Conservation (phyloP, 371 early-diverging fungal species). For the Actinomortierella wolfii region DNA sequence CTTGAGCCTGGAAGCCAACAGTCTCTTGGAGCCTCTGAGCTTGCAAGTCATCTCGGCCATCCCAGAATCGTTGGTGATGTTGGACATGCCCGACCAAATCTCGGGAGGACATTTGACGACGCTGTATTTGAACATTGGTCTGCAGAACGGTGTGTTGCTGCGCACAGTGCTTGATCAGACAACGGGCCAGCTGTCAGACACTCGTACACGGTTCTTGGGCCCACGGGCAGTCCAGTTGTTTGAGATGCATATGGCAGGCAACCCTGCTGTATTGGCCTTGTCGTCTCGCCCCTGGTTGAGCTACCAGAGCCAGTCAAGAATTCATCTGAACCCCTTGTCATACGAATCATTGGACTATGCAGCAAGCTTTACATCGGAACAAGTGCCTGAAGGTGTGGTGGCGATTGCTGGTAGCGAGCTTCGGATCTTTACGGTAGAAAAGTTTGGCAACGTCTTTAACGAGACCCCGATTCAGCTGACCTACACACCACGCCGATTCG, state of each 20-base stretch:
- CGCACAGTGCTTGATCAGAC: constrained; percentile 86
- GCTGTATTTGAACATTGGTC: constrained; percentile 86
- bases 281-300: constrained; percentile 91
- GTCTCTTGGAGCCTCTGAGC: constrained; percentile 77
- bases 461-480: constrained; percentile 83
- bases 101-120: constrained; percentile 58
- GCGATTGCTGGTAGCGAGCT: constrained; percentile 82
- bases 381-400: constrained; percentile 89
- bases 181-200: constrained; percentile 85
- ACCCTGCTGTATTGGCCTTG: constrained; percentile 81
- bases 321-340: constrained; percentile 55
- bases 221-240: constrained; percentile 83
- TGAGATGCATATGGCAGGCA: constrained; percentile 66
- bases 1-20: constrained; percentile 81
- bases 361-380: constrained; percentile 87
- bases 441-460: constrained; percentile 83
- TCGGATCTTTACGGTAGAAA: constrained; percentile 87
- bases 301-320: constrained; percentile 78
- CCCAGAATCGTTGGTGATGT: constrained; percentile 67
- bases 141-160: constrained; percentile 87
- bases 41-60: constrained; percentile 67
- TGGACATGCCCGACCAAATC: constrained; percentile 79
- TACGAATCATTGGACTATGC: constrained; percentile 62
- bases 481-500: constrained; percentile 90
- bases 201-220: constrained; percentile 90